Evolutionary conservation across 2,329 filamentous ascomycete species (phyloP).

Genomic region (Venturiaceae sp.): DNA sequence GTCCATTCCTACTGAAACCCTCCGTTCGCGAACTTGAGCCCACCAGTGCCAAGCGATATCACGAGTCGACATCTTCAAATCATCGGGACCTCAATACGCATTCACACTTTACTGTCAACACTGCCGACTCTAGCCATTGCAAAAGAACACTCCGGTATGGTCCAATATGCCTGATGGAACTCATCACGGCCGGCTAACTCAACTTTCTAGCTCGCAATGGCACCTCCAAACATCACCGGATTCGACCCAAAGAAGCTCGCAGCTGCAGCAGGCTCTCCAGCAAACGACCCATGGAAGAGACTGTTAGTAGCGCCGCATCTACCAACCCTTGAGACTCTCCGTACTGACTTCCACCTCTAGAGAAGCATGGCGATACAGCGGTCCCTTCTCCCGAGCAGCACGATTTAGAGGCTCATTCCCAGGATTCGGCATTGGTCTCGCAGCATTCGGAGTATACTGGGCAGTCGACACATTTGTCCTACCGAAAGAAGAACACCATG

Average conservation of each 20-base stretch:
- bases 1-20: no score
- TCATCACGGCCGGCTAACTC: slow-evolving; percentile 13
- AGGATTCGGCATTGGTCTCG: slow-evolving; percentile 83
- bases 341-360: slow-evolving; percentile 34
- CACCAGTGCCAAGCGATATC: no score
- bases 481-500: slow-evolving; percentile 5
- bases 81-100: no score
- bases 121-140: neutral
- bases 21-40: no score
- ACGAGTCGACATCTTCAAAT: no score
- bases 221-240: slow-evolving; percentile 71
- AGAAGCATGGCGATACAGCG: slow-evolving; percentile 90
- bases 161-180: neutral
- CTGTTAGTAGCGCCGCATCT: slow-evolving; percentile 34
- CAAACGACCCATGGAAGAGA: slow-evolving; percentile 54
- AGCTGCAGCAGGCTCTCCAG: slow-evolving; percentile 53
- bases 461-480: slow-evolving; percentile 36
- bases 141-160: neutral
- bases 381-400: slow-evolving; percentile 67
- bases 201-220: slow-evolving; percentile 32
- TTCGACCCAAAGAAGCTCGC: slow-evolving; percentile 81
- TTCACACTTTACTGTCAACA: neutral
- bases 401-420: slow-evolving; percentile 84
- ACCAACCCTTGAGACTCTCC: neutral
- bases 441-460: slow-evolving; percentile 75